Base-by-base conservation (phyloP, 2,329 filamentous ascomycete species). In the Colletotrichum viniferum region DNA sequence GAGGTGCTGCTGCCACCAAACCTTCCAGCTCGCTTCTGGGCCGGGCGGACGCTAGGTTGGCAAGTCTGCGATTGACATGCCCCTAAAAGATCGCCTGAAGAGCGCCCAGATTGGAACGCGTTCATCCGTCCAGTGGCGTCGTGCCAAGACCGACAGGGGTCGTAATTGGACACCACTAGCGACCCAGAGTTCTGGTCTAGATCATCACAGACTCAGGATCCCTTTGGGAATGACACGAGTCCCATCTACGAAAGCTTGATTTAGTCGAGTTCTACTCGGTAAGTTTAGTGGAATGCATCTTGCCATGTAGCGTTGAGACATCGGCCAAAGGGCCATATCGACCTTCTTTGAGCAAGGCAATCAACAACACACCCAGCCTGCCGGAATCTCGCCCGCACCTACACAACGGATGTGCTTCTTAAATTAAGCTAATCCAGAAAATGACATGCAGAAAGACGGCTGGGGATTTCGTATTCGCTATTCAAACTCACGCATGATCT, bases 61-160 rank as follows among this genome's bases (percentile, higher is more conserved):
- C 66, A 69, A 38, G 30, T 67, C 36, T 38, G 21, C 67, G 43
- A 48, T 63, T 48, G 58, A 72, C 56, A 26, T 52, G 69, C 69
- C 69, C 69, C 73, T 73, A 68, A 75, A 68, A 69, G 56, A 68
- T 43, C 48, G 43, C 69, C 67, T 26, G 63, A 68, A 52, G 21
- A 60, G 26, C 43, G 43, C 43, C 38, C 21, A 66, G 55, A 38
- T 28, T 66, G 62, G 48, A 64, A 38, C 63, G 34, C 58, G 63
- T 73, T 48, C 43, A 30, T 61, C 55, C 63, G 61, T 12, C 38
- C 32, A 66, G 61, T 72, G 73, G 62, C 38, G 61, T 56, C 21
- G 58, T 48, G 43, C 69, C 43, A 36, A 43, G 48, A 18, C 13
- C n/a, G 28, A 52, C 73, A 73, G 63, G 73, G 73, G 73, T 68